Evolutionary conservation across 2,329 filamentous ascomycete species (phyloP), one percentile per base, ranked within the genome.

Genomic region (Didymosphaeria variabile): DNA sequence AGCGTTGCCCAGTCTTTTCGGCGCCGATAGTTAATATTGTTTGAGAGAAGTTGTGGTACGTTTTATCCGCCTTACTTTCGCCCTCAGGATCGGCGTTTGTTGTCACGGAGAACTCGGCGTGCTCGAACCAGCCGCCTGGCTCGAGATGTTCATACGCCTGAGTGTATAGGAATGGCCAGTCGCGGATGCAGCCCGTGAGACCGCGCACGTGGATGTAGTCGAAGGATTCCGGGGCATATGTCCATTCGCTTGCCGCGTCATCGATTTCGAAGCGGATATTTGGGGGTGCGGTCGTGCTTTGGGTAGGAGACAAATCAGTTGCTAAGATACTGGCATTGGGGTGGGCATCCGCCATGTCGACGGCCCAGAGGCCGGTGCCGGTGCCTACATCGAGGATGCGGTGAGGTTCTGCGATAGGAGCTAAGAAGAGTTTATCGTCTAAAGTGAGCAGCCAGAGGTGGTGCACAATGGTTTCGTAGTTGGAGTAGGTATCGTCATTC

Each of bases 221-320:
- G 64, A 80, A 80, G 50, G 72, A 66, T 47, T 72, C 59, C 9
- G 68, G 56, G 1, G 76, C 74, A 63, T 79, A 82, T 8, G 76
- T 76, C 80, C 81, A 82, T 50, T 79, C 70, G 50, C 67, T 68
- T 64, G 69, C 74, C 23, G 75, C 72, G 67, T 83, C 81, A 66
- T 83, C 80, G 64, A 83, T 77, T 65, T 82, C 79, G 68, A 82
- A 83, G 31, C 70, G 71, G 57, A 81, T 73, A 65, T 83, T 83
- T 2, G 79, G 74, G 5, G 80, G 78, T 2, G 78, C 71, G 44
- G 64, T 71, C 15, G 67, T 66, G 26, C 69, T 66, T 61, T 79
- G 74, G 50, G 73, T 73, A 5, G 77, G 76, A 19, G 72, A 76
- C 15, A 79, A 69, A 49, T 80, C 77, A 1, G 74, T 76, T 55